Evolutionary conservation across 1,284 basidiomycete genomes (phyloP), one percentile per base, ranked within the genome.

Genomic region (Malassezia nana): DNA sequence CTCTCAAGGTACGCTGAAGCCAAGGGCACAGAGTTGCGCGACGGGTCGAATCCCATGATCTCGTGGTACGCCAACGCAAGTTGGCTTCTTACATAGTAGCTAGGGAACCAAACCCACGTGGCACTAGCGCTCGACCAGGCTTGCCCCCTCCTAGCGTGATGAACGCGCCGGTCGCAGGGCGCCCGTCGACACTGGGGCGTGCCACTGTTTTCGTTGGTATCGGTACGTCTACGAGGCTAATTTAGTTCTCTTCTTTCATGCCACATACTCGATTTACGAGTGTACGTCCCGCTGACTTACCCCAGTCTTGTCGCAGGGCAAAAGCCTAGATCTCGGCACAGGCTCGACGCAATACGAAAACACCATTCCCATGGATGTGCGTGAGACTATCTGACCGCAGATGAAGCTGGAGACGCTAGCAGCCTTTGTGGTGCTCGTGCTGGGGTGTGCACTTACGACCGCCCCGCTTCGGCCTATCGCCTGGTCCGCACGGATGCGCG

Each of bases 61-160:
- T 83, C 85, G 61, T 87, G 83, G 72, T 92, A 92, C 72, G 82
- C 84, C 72, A 92, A 92, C 76, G 88, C 89, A 59, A 87, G 88
- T 70, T 72, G 69, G 66, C 65, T 72, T 55, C 52, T 74, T 16
- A 65, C 69, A 12, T 71, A 58, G 47, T 28, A 13, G 44, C 9
- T 7, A 35, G 25, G 12, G 13, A 30, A 15, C n/a, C 28, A 24
- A 15, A 20, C 38, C 35, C 16, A 18, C 46, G n/a, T 47, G 31
- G 32, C 32, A 18, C 8, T 18, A 13, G 31, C 35, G 35, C 35
- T 38, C 15, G 12, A 5, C 32, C 15, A 35, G 20, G 29, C 35
- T 20, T 15, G 20, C 35, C 35, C 35, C 18, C 18, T 18, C 20
- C 35, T 18, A 4, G 35, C 35, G 26, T 18, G 22, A 47, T 47